Conservation (phyloP, 257 asterid species). For the Gentiana dahurica region DNA sequence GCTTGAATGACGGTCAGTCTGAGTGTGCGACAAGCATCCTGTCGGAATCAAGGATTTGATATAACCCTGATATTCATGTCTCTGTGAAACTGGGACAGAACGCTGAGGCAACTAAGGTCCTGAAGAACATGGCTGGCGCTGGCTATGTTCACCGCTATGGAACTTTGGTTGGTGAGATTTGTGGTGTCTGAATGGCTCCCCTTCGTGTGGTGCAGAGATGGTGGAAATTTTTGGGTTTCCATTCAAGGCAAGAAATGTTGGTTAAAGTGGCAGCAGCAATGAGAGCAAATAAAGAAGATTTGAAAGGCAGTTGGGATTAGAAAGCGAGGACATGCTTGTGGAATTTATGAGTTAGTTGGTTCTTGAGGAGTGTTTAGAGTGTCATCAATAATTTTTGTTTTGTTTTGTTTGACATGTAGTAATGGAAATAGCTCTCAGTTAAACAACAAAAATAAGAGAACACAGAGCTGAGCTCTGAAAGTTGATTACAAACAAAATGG, state of each 20-base stretch:
- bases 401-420: no score
- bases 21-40: slow-evolving; percentile 30
- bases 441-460: no score
- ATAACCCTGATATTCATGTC: slow-evolving; percentile 54
- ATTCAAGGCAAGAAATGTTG: slow-evolving; percentile 51
- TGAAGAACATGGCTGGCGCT: slow-evolving; percentile 46
- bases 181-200: slow-evolving; percentile 34
- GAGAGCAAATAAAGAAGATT: slow-evolving; percentile 45
- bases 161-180: slow-evolving; percentile 34
- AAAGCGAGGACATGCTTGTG: slow-evolving; percentile 31
- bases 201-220: slow-evolving; percentile 32
- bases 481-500: no score
- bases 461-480: no score
- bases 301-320: slow-evolving; percentile 56
- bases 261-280: slow-evolving; percentile 43
- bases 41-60: slow-evolving; percentile 50
- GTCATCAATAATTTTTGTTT: slow-evolving; percentile 17
- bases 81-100: slow-evolving; percentile 55
- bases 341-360: slow-evolving; percentile 57
- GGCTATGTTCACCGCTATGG: slow-evolving; percentile 69
- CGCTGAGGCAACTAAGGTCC: slow-evolving; percentile 42
- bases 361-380: slow-evolving; percentile 74
- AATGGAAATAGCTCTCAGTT: no score
- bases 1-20: slow-evolving; percentile 26
- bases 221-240: slow-evolving; percentile 32